Base-by-base conservation (phyloP, 345 rosid species). In the Brassica cretica region DNA sequence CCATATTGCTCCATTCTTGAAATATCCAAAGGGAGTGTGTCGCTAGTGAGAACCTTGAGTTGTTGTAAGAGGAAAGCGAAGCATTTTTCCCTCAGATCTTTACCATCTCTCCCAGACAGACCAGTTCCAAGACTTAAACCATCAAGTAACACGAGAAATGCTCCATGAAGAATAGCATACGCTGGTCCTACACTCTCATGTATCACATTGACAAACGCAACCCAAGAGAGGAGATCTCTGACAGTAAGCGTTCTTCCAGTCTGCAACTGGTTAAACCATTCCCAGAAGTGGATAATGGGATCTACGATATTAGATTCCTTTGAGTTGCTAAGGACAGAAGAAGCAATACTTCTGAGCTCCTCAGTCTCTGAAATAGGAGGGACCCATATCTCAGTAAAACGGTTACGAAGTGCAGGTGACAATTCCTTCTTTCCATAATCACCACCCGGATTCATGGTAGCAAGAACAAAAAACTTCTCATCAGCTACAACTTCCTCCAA, bases 361-460 rank as follows among this genome's bases (percentile, higher is more conserved):
- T 71, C 80, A 8, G 83, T 51, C 74, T 89, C 89, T 68, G 76
- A 68, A 74, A 94, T 90, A 76, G 93, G 79, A 51, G 98, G 94
- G 29, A 94, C 98, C 98, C 98, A 94, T 82, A 94, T 92, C 89
- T 94, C 98, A 16, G 98, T 94, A 74, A 94, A 94, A 68, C 98
- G 86, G 82, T 92, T 94, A 60, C 97, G 97, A 65, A 94, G 96
- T 49, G 98, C 98, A 41, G 98, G 98, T 69, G 98, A 92, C 71
- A 92, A 85, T 84, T 94, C 98, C 87, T 94, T 94, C 85, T 94
- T 94, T 46, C 98, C 98, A 85, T 87, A 94, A 78, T 94, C 98
- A 84, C 98, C 98, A 81, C 98, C 98, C 77, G 98, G 98, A 79
- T 94, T 94, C 98, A 94, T 94, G 12, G 98, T 94, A 68, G 96